Evolutionary conservation across 768 basidiomycete genomes (phyloP).

Genomic region (Mrakia hoshinonis): DNA sequence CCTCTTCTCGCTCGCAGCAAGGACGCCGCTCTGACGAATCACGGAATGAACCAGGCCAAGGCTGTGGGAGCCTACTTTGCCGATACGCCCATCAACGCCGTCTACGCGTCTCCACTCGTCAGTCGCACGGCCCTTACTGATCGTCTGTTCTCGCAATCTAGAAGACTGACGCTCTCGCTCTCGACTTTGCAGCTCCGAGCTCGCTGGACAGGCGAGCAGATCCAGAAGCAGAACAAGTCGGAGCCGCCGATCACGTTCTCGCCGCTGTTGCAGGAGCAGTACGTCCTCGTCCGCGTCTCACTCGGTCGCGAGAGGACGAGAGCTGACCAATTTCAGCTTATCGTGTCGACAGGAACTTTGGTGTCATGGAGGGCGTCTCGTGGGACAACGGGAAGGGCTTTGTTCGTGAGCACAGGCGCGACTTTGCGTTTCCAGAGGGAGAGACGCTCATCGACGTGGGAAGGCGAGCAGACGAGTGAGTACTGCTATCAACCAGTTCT

Average conservation of each 20-base stretch:
- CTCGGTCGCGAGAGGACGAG: background rate
- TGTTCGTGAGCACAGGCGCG: constrained; percentile 25
- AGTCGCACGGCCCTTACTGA: constrained; percentile 55
- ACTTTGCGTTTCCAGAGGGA: constrained; percentile 53
- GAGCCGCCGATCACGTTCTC: constrained; percentile 48
- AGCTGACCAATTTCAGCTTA: too few species aligned
- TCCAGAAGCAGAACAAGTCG: constrained; percentile 45
- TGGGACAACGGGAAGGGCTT: constrained; percentile 39
- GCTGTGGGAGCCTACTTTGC: constrained; percentile 54
- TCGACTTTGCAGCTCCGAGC: constrained; percentile 24
- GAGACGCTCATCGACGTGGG: constrained; percentile 61
- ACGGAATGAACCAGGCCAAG: constrained; percentile 63
- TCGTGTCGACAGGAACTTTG: constrained; percentile 43
- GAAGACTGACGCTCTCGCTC: too few species aligned
- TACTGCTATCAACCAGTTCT: background rate
- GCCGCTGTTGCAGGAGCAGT: constrained; percentile 55
- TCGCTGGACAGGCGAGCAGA: constrained; percentile 30
- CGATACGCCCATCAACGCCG: constrained; percentile 47
- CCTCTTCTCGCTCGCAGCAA: background rate
- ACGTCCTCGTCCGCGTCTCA: constrained; percentile 27
- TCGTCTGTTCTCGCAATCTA: background rate
- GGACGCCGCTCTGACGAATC: constrained; percentile 64
- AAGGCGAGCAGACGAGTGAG: constrained; percentile 46
- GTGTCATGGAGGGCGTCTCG: constrained; percentile 58
- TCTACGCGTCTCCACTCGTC: constrained; percentile 60